These are phyloP conservation scores for Piper betle DNA, from an alignment of 164 flowering plant species.

Conservation along the genomic window DNA sequence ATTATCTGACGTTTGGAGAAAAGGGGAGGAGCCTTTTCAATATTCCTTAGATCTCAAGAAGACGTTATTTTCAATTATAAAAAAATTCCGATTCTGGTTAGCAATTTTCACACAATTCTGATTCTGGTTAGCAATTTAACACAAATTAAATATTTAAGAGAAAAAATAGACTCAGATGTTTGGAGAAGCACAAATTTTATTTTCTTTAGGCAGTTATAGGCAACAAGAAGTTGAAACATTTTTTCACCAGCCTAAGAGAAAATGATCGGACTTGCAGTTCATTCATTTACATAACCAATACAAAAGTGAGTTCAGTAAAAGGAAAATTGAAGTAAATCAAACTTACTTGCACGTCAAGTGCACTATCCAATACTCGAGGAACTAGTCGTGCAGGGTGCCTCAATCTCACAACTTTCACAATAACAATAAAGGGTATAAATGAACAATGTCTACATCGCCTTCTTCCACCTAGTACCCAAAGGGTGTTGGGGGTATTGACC, in stretches of 20 bases:
- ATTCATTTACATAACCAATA: conserved; percentile 28
- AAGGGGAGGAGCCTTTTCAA: too few relatives aligned
- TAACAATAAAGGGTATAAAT: conserved; percentile 8
- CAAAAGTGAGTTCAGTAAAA: too few relatives aligned
- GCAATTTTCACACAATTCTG: too few relatives aligned
- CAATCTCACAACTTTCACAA: conserved; percentile 86
- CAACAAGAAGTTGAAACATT: not conserved
- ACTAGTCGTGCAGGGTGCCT: conserved; percentile 98
- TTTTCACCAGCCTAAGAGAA: not conserved
- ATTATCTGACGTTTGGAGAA: too few relatives aligned
- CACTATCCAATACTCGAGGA: conserved; percentile 96
- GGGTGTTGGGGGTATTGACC: too few relatives aligned
- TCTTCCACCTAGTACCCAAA: too few relatives aligned
- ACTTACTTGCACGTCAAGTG: conserved; percentile 88
- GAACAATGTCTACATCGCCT: too few relatives aligned
- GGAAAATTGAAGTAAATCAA: not conserved
- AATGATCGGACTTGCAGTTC: not conserved
- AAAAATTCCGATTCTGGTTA: not conserved
- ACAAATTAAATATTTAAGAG: too few relatives aligned
- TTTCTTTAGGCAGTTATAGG: not conserved
- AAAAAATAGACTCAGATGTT: too few relatives aligned
- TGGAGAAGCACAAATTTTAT: not conserved
- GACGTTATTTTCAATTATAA: too few relatives aligned
- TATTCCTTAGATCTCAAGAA: too few relatives aligned
- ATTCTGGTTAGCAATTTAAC: not conserved